Evolutionary conservation across 2,329 filamentous ascomycete species (phyloP).

Genomic region (Fusarium xyrophilum): DNA sequence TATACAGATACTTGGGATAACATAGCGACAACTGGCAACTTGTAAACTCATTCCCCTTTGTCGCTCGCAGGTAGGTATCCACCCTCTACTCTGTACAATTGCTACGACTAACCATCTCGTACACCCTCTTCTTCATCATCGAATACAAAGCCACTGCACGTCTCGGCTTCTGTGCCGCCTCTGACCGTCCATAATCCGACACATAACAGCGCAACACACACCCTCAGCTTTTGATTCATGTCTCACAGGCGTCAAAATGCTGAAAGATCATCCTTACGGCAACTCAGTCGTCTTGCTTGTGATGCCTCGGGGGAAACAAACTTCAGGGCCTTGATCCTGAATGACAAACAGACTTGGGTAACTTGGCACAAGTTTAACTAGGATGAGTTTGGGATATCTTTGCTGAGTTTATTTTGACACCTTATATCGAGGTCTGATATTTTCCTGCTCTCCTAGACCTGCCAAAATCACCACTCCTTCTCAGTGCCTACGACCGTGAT

Average conservation of each 20-base stretch:
- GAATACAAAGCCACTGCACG: constrained; percentile 11
- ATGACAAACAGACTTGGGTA: neutral
- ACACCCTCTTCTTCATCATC: constrained; percentile 25
- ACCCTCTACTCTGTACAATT: neutral
- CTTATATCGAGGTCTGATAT: neutral
- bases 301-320: neutral
- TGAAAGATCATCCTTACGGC: neutral
- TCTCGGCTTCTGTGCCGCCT: constrained; percentile 27
- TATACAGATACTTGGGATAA: neutral
- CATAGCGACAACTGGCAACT: neutral
- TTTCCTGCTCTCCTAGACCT: neutral
- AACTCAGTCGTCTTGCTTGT: neutral
- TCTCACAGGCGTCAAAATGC: constrained; percentile 10
- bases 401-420: neutral
- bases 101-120: constrained; percentile 4
- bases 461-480: constrained; percentile 17
- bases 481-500: constrained; percentile 33
- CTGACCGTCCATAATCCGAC: constrained; percentile 22
- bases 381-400: too few relatives aligned
- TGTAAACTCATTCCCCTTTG: neutral
- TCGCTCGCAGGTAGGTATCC: neutral
- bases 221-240: constrained; percentile 6
- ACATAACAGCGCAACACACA: constrained; percentile 25
- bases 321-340: neutral
- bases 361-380: neutral